phyloP scores from a whole-genome alignment of 257 asterid genomes.

The Solanum arcanum region DNA sequence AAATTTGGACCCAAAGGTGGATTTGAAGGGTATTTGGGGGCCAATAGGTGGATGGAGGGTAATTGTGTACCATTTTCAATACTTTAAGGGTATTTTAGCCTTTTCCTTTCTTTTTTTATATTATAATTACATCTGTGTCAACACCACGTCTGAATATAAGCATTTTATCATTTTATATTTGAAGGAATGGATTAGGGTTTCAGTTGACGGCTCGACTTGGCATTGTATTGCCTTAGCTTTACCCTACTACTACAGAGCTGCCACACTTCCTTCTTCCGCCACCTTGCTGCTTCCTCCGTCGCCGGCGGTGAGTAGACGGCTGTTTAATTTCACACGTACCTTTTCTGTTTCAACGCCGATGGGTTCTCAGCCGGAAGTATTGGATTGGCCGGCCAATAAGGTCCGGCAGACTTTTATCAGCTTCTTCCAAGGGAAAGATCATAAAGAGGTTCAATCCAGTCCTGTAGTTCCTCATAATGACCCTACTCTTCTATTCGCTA shows the following conservation, averaged over 20 bases:
- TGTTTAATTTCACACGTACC: background rate
- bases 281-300: background rate
- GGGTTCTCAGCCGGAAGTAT: conserved; percentile 46
- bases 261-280: background rate
- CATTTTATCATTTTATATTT: background rate
- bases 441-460: conserved; percentile 59
- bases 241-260: background rate
- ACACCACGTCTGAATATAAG: background rate
- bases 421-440: conserved; percentile 58
- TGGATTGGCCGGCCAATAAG: conserved; percentile 70
- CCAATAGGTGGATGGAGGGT: too few species aligned
- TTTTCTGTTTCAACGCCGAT: conserved; percentile 11
- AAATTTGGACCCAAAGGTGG: too few species aligned
- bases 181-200: conserved; percentile 58
- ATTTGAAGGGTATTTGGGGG: too few species aligned
- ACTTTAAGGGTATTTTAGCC: too few species aligned
- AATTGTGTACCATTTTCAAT: too few species aligned
- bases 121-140: background rate
- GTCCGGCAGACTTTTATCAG: conserved; percentile 53
- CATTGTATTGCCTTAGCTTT: background rate
- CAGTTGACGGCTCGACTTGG: conserved; percentile 6
- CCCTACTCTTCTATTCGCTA: conserved; percentile 86
- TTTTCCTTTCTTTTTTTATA: background rate
- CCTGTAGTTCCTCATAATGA: conserved; percentile 94
- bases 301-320: conserved; percentile 3